Percentiles rank a stretch among this genome's conserved stretches.
Conservation (phyloP, 805 yeast genomes). For the Metschnikowia rubicola region DNA sequence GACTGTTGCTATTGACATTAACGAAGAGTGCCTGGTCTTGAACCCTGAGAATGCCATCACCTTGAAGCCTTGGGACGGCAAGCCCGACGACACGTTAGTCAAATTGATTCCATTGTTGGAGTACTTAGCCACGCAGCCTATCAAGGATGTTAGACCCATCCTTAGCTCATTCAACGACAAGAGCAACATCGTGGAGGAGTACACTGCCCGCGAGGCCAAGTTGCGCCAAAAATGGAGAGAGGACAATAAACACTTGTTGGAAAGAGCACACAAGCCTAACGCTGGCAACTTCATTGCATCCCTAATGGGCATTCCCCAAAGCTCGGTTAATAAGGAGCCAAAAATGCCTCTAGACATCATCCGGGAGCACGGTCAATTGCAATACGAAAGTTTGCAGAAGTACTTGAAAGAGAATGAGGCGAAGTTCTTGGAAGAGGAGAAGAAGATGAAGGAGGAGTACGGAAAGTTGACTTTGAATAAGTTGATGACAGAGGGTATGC, state of each 20-base stretch:
- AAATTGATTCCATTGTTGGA: slow-evolving; percentile 89
- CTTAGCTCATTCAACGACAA: slow-evolving; percentile 69
- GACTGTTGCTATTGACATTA: slow-evolving; percentile 75
- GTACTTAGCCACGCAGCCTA: slow-evolving; percentile 83
- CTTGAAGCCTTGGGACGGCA: slow-evolving; percentile 82
- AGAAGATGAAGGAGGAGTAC: slow-evolving; percentile 75
- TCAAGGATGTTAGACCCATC: slow-evolving; percentile 87
- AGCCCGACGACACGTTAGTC: slow-evolving; percentile 74
- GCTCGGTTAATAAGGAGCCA: slow-evolving; percentile 46
- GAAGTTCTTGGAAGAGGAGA: slow-evolving; percentile 81
- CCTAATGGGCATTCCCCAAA: slow-evolving; percentile 59
- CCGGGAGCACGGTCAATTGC: slow-evolving; percentile 89
- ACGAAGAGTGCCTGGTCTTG: slow-evolving; percentile 64
- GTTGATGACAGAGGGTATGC: slow-evolving; percentile 78
- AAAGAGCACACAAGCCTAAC: slow-evolving; percentile 31
- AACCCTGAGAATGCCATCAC: slow-evolving; percentile 96
- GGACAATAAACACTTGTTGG: slow-evolving; percentile 43
- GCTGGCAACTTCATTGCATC: slow-evolving; percentile 53
- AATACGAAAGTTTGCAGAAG: slow-evolving; percentile 74
- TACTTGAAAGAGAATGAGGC: slow-evolving; percentile 55
- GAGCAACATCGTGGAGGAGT: slow-evolving; percentile 70
- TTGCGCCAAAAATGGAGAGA: slow-evolving; percentile 69
- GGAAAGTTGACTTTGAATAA: slow-evolving; percentile 82
- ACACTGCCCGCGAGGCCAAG: slow-evolving; percentile 68
- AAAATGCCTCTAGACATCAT: slow-evolving; percentile 84